A percentile compares a stretch with the other conserved stretches of the same genome.
phyloP scores from a whole-genome alignment of 371 early-diverging fungal genomes.

The Capniomyces stellatus region DNA sequence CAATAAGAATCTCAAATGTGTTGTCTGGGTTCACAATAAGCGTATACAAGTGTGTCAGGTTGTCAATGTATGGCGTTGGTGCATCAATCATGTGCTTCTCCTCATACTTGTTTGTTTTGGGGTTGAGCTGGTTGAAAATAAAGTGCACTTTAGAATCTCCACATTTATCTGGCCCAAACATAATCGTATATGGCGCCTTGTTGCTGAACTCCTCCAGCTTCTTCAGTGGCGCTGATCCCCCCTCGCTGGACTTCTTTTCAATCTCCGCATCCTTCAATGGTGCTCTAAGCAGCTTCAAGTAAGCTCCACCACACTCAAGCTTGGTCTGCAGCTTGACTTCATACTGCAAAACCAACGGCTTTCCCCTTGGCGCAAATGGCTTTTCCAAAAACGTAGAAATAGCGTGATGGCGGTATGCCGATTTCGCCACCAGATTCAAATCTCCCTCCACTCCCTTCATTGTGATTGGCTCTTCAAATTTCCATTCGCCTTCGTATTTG shows the following conservation, averaged over 20 bases:
- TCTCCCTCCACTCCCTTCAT: conserved; percentile 39
- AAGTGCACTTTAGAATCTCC: conserved; percentile 89
- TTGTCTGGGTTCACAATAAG: conserved; percentile 68
- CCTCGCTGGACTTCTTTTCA: background rate
- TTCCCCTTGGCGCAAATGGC: conserved; percentile 32
- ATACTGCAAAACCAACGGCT: conserved; percentile 69
- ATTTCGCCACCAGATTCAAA: conserved; percentile 45
- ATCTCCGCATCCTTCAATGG: conserved; percentile 13
- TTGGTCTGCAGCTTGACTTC: conserved; percentile 88
- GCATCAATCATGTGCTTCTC: conserved; percentile 62
- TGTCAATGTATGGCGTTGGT: conserved; percentile 47
- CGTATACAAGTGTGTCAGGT: conserved; percentile 74
- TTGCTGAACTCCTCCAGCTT: conserved; percentile 55
- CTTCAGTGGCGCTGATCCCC: conserved; percentile 10
- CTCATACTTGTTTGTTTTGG: conserved; percentile 33
- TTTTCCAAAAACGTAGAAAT: conserved; percentile 33
- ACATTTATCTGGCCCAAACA: conserved; percentile 92
- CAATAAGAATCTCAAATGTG: conserved; percentile 64
- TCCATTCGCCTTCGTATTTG: conserved; percentile 57
- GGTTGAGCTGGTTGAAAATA: conserved; percentile 83
- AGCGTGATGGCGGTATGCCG: conserved; percentile 44
- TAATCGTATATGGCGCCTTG: conserved; percentile 84
- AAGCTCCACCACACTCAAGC: conserved; percentile 94
- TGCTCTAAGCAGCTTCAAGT: conserved; percentile 62
- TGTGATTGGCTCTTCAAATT: conserved; percentile 39